Evolutionary conservation across 192 early-diverging fungal genomes (phyloP), one percentile per base, ranked within the genome.

Genomic region (Gonapodya prolifera): DNA sequence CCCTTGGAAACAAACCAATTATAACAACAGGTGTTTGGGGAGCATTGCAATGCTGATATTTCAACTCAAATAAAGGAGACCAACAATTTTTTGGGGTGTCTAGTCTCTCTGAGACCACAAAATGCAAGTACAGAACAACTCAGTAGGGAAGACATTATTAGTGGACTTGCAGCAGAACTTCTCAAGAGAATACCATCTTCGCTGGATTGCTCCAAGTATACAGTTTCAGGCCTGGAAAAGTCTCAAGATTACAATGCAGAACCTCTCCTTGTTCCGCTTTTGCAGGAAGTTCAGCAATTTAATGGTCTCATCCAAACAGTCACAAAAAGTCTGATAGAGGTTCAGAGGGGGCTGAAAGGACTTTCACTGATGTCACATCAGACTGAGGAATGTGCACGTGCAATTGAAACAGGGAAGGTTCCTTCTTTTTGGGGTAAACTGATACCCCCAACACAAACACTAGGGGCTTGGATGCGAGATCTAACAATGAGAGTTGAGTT

Each of bases 21-120:
- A n/a, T n/a, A n/a, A n/a, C n/a, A n/a, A n/a, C n/a, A 89, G 78
- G 84, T 89, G 0, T 89, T 89, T 88, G 88, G 88, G 0, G 87
- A 89, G 81, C 88, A 89, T 80, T 83, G 87, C 31, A 89, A 89
- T 78, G 88, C 88, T 1, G 88, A 89, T 78, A 89, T 89, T 73
- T 85, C 87, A 1, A 83, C 81, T 75, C 88, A 89, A 78, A 89
- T 89, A 75, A 35, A 80, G 78, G 87, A 89, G 77, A 87, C 87
- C 1, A 81, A 69, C 36, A 83, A 79, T 33, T 85, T 89, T 33
- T 79, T 89, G 32, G 76, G 82, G 36, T 84, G 77, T 8, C 80
- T 89, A 1, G 71, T 89, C 13, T 87, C 86, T 0, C 81, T 89
- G 29, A 84, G 86, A 76, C 88, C 88, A 0, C 87, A 89, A 81